These are phyloP conservation scores for Nemania serpens DNA, from an alignment of 2,329 filamentous ascomycete genomes.

Conservation along the genomic window DNA sequence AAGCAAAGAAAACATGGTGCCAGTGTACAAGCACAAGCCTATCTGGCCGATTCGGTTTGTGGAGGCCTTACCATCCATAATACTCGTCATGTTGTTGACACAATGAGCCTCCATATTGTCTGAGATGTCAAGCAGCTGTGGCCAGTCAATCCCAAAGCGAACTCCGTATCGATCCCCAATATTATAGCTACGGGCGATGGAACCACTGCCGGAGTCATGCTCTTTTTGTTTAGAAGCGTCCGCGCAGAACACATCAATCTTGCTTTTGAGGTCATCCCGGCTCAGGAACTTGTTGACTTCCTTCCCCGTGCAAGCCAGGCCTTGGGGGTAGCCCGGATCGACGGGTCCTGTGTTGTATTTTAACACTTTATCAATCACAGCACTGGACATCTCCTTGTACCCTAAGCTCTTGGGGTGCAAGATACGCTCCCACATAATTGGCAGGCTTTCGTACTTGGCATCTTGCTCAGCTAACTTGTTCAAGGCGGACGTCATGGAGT, in stretches of 20 bases:
- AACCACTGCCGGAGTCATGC: slow-evolving; percentile 5
- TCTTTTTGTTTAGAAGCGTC: background rate
- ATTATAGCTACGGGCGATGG: background rate
- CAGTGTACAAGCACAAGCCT: background rate
- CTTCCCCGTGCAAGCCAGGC: background rate
- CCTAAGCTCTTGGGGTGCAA: slow-evolving; percentile 4
- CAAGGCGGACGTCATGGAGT: background rate
- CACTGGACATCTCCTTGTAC: background rate
- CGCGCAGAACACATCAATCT: background rate
- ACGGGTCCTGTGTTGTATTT: background rate
- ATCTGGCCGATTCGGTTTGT: background rate
- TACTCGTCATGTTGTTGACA: background rate
- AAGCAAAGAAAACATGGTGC: background rate
- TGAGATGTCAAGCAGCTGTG: slow-evolving; percentile 7
- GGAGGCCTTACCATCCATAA: slow-evolving; percentile 3
- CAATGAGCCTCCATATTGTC: slow-evolving; percentile 1
- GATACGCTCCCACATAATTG: background rate
- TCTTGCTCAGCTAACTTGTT: background rate
- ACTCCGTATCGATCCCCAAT: slow-evolving; percentile 1
- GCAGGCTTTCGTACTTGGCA: background rate
- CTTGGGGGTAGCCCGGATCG: background rate
- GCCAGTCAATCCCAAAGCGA: slow-evolving; percentile 8
- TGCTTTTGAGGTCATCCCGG: background rate
- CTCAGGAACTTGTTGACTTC: background rate
- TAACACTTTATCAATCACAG: slow-evolving; percentile 1